Conservation (phyloP, 148 eudicot species). For the Spergularia marina region DNA sequence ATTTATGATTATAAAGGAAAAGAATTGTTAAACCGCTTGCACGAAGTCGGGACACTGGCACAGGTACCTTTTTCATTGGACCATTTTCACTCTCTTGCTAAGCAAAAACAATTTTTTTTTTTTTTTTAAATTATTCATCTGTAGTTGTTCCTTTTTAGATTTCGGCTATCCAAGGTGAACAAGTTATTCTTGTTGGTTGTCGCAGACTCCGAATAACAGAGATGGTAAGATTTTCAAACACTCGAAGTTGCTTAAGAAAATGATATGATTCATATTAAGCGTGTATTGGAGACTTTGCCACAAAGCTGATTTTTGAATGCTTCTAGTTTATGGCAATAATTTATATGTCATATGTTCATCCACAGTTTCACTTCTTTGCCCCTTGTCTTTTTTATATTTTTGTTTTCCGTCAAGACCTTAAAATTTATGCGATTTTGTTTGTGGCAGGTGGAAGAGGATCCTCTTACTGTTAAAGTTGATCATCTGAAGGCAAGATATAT, state of each 20-base stretch:
- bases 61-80: conserved; percentile 50
- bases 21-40: conserved; percentile 77
- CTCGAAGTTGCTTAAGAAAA: not conserved
- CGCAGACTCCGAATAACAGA: conserved; percentile 88
- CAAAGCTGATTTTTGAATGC: conserved; percentile 10
- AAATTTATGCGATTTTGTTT: conserved; percentile 16
- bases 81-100: not conserved
- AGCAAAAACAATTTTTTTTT: not conserved
- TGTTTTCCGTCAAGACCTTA: not conserved
- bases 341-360: not conserved
- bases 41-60: conserved; percentile 93
- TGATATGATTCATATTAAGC: too few relatives aligned
- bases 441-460: conserved; percentile 90
- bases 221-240: conserved; percentile 54
- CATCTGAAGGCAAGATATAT: conserved; percentile 71
- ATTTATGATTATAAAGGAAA: conserved; percentile 79
- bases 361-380: not conserved
- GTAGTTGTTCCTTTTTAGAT: conserved; percentile 42
- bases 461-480: conserved; percentile 94
- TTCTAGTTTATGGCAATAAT: not conserved
- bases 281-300: not conserved
- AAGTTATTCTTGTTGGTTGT: conserved; percentile 88
- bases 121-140: conserved; percentile 15
- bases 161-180: conserved; percentile 87
- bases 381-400: not conserved